These are phyloP conservation scores for Pleomassaria siparia DNA, from an alignment of 2,329 filamentous ascomycete genomes.

Conservation along the genomic window DNA sequence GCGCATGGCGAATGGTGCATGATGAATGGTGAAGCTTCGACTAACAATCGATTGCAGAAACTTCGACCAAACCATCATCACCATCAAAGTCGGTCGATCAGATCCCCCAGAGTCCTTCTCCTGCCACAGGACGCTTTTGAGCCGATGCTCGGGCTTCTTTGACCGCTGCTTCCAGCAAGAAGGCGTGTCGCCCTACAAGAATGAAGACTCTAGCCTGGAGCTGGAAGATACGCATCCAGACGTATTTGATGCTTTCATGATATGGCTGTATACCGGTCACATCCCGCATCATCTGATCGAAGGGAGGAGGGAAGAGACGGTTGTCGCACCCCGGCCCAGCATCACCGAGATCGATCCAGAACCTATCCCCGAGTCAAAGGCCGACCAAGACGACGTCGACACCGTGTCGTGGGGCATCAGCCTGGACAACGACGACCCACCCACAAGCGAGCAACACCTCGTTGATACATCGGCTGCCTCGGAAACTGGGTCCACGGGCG, in stretches of 20 bases:
- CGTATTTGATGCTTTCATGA: constrained; percentile 42
- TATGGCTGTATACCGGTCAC: constrained; percentile 41
- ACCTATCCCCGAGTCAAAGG: constrained; percentile 14
- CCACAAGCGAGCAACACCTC: constrained; percentile 15
- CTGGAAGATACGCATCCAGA: constrained; percentile 38
- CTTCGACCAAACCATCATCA: constrained; percentile 41
- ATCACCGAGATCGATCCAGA: constrained; percentile 19
- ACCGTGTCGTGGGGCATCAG: constrained; percentile 38
- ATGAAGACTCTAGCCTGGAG: constrained; percentile 26
- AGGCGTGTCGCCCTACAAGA: constrained; percentile 35
- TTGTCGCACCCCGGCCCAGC: constrained; percentile 30
- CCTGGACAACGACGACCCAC: constrained; percentile 32
- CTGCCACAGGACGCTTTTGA: constrained; percentile 36
- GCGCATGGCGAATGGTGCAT: no score
- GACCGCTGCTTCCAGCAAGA: constrained; percentile 33
- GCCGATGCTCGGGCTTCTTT: constrained; percentile 38
- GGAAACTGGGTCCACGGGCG: constrained; percentile 13
- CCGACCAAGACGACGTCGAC: constrained; percentile 27
- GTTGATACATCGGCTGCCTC: constrained; percentile 8
- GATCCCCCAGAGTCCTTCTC: constrained; percentile 37
- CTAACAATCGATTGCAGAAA: constrained; percentile 24
- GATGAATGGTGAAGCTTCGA: constrained; percentile 16
- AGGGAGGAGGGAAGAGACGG: constrained; percentile 34
- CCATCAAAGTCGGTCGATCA: constrained; percentile 35
- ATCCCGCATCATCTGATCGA: constrained; percentile 42